These are phyloP conservation scores for Paxillus rubicundulus DNA, from an alignment of 768 basidiomycete genomes.

Conservation along the genomic window DNA sequence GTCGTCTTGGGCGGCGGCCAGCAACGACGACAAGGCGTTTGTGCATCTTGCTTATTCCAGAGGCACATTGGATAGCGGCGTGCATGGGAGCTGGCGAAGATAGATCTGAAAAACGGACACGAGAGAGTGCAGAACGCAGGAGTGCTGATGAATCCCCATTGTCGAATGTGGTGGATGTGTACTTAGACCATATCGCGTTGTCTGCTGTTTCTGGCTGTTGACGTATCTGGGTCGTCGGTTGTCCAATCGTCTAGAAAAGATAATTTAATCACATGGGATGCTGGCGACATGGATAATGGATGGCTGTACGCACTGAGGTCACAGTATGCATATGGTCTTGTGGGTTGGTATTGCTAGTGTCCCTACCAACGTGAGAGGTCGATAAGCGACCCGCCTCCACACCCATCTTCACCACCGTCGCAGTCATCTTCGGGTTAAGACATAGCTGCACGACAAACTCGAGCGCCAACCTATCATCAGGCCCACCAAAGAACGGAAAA, in stretches of 20 bases:
- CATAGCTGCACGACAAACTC: slow-evolving; percentile 85
- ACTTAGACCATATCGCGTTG: slow-evolving; percentile 69
- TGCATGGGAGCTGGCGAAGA: slow-evolving; percentile 60
- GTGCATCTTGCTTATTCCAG: slow-evolving; percentile 19
- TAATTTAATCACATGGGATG: neutral
- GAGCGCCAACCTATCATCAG: slow-evolving; percentile 86
- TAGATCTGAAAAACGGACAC: slow-evolving; percentile 61
- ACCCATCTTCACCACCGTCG: slow-evolving; percentile 67
- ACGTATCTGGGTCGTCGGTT: slow-evolving; percentile 60
- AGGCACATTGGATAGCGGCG: slow-evolving; percentile 46
- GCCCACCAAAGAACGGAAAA: slow-evolving; percentile 91
- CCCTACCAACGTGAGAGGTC: slow-evolving; percentile 24
- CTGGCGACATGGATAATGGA: neutral
- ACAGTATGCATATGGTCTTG: slow-evolving; percentile 41
- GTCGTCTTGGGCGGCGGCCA: slow-evolving; percentile 66
- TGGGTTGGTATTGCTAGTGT: slow-evolving; percentile 2
- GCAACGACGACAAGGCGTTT: slow-evolving; percentile 58
- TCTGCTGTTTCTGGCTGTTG: slow-evolving; percentile 86
- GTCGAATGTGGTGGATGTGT: slow-evolving; percentile 35
- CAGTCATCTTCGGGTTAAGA: slow-evolving; percentile 59
- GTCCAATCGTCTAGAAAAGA: slow-evolving; percentile 31
- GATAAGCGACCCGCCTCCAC: slow-evolving; percentile 19
- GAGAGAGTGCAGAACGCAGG: slow-evolving; percentile 41
- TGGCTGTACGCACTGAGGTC: slow-evolving; percentile 41
- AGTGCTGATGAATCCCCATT: slow-evolving; percentile 7